phyloP scores from a whole-genome alignment of 345 rosid species.

The Barbarea vulgaris region DNA sequence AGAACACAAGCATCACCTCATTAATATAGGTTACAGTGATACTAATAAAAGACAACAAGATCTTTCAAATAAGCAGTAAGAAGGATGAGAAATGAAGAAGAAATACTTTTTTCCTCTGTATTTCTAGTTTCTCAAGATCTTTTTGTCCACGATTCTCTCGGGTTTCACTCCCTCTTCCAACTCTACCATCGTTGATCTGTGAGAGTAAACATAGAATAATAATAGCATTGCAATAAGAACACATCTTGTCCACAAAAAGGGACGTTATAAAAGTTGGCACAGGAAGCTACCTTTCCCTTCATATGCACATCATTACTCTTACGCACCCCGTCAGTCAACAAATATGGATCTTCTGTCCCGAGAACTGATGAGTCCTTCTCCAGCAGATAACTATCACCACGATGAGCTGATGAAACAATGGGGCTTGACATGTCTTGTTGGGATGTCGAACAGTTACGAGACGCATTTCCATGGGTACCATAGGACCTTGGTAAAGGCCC shows the following conservation, averaged over 20 bases:
- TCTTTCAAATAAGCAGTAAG: not conserved
- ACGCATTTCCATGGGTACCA: conserved; percentile 54
- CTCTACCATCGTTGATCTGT: conserved; percentile 71
- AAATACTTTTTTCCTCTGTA: conserved; percentile 71
- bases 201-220: conserved; percentile 36
- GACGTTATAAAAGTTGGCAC: conserved; percentile 21
- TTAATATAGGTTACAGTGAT: conserved; percentile 23
- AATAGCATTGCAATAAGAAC: conserved; percentile 23
- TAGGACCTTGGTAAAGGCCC: conserved; percentile 58
- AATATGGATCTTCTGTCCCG: conserved; percentile 45
- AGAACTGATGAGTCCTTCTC: conserved; percentile 54
- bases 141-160: conserved; percentile 62
- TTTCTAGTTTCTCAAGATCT: conserved; percentile 80
- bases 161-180: conserved; percentile 70
- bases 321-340: conserved; percentile 38
- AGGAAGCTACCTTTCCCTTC: conserved; percentile 44
- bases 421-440: conserved; percentile 66
- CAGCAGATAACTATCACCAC: conserved; percentile 53
- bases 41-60: conserved; percentile 11
- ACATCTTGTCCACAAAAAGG: not conserved
- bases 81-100: not conserved
- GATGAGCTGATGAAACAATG: conserved; percentile 52
- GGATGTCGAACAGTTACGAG: conserved; percentile 59
- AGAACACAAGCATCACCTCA: conserved; percentile 33
- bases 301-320: conserved; percentile 40